phyloP scores from a whole-genome alignment of 2,329 filamentous ascomycete species.

The Ceratocystis destructans region DNA sequence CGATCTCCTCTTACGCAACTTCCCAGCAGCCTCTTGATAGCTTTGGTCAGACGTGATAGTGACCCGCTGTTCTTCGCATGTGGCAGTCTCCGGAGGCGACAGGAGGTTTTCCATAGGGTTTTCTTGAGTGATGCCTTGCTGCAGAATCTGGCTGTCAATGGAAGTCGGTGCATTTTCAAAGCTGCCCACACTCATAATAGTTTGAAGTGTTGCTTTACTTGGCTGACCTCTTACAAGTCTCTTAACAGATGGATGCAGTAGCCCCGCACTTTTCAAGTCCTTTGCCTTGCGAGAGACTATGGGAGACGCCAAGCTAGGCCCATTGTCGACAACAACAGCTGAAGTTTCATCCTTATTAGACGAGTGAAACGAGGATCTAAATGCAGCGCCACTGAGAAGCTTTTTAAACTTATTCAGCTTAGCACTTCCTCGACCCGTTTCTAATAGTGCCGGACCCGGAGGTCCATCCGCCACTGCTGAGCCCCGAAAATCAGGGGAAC shows the following conservation, averaged over 20 bases:
- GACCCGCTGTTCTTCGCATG: background rate
- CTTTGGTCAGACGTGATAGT: background rate
- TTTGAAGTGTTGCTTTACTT: conserved; percentile 37
- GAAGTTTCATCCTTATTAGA: conserved; percentile 17
- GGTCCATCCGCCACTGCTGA: background rate
- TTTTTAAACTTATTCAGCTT: conserved; percentile 30
- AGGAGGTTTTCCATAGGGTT: too few species aligned
- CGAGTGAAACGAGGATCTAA: conserved; percentile 19
- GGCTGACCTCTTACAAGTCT: conserved; percentile 29
- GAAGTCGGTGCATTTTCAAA: conserved; percentile 25
- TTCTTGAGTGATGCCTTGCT: conserved; percentile 20
- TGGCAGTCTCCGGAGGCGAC: background rate
- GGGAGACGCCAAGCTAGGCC: conserved; percentile 23
- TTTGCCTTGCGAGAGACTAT: conserved; percentile 21
- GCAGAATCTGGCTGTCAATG: conserved; percentile 18
- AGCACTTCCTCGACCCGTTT: background rate
- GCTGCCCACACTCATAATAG: conserved; percentile 38
- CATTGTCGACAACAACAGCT: conserved; percentile 27
- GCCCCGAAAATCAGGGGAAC: background rate
- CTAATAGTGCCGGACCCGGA: background rate
- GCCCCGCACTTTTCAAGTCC: conserved; percentile 28
- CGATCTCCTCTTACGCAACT: conserved; percentile 20
- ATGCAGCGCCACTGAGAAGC: conserved; percentile 27
- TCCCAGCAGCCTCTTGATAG: background rate
- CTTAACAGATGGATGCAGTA: conserved; percentile 23